Conservation (phyloP, 352 stramenopile species). For the Phytopythium montanum region DNA sequence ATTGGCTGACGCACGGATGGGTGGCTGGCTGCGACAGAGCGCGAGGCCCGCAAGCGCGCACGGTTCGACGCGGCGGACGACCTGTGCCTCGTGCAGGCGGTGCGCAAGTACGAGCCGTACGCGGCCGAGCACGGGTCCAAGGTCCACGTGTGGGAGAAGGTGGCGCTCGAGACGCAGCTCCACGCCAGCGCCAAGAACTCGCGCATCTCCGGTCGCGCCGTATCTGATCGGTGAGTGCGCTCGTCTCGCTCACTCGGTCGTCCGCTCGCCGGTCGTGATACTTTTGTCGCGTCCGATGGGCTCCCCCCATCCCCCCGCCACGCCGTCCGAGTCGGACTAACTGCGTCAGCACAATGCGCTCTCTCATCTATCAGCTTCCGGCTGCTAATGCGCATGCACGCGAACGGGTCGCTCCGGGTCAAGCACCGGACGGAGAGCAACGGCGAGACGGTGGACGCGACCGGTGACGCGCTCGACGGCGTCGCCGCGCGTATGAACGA, state of each 20-base stretch:
- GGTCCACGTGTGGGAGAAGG: constrained; percentile 44
- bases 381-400: constrained; percentile 29
- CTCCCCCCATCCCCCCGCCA: not conserved
- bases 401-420: constrained; percentile 26
- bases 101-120: constrained; percentile 40
- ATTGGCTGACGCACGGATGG: not conserved
- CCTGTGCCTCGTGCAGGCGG: constrained; percentile 34
- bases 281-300: not conserved
- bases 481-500: constrained; percentile 16
- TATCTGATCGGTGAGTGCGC: constrained; percentile 30
- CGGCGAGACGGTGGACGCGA: constrained; percentile 16
- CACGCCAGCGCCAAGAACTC: constrained; percentile 16
- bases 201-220: constrained; percentile 30
- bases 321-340: not conserved
- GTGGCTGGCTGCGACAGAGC: constrained; percentile 1
- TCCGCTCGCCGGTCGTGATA: not conserved
- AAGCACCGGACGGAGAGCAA: constrained; percentile 26
- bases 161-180: constrained; percentile 38
- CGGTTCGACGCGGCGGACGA: constrained; percentile 40
- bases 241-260: not conserved
- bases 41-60: constrained; percentile 14
- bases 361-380: constrained; percentile 24
- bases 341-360: not conserved
- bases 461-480: constrained; percentile 16
- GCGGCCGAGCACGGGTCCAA: constrained; percentile 43